Evolutionary conservation across 1,284 basidiomycete genomes (phyloP), one percentile per base, ranked within the genome.

Genomic region (Cystobasidiaceae sp.): DNA sequence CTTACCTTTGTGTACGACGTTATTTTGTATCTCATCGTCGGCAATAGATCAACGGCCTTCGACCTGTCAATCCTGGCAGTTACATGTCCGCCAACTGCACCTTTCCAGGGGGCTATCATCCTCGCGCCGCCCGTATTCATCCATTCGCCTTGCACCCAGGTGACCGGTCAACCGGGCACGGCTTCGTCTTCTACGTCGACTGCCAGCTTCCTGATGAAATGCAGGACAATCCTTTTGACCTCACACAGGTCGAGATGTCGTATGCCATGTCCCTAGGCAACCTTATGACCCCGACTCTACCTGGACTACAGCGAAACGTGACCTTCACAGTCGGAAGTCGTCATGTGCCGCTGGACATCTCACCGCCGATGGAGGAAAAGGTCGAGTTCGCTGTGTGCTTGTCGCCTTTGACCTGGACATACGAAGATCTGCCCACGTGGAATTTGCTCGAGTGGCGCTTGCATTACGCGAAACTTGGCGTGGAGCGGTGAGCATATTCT

Each of bases 161-260:
- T 17, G 58, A 61, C 25, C 58, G 58, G 23, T 21, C 25, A 15
- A 51, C 45, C 23, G 58, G 58, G 2, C 58, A 61, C 25, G 58
- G 48, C 34, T 61, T 51, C 46, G 46, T 51, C 21, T 61, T 61
- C 30, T 51, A 50, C 58, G 48, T 61, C n/a, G 46, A 61, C 15
- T 51, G 58, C 27, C 46, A 61, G 19, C n/a, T 50, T 5, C 46
- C 48, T 17, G 32, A 27, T 19, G 19, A n/a, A 21, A 23, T 61
- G 23, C 46, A 61, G 34, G 34, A 21, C 1, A 50, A 33, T 17
- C 34, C 58, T 19, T 34, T 27, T 37, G 9, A 41, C 25, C 4
- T 41, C 1, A 23, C n/a, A 13, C 8, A 28, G 27, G 21, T 50
- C 34, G 23, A 32, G 1, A 21, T 50, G 32, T 21, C 48, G 7